Percentiles rank a stretch among this genome's conserved stretches.
These are phyloP conservation scores for Syncephalastrum monosporum DNA, from an alignment of 371 early-diverging fungal genomes.

Conservation along the genomic window DNA sequence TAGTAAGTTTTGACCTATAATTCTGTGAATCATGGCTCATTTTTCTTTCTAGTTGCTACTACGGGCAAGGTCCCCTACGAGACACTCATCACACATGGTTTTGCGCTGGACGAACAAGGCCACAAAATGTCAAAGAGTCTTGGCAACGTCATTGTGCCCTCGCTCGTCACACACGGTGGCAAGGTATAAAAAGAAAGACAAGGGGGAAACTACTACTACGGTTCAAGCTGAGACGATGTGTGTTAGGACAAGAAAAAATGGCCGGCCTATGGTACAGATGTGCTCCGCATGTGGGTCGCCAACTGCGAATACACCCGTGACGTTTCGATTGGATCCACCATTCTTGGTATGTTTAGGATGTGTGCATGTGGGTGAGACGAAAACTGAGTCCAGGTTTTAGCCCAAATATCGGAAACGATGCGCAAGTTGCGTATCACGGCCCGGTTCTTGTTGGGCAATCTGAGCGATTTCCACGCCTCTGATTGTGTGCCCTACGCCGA, in stretches of 20 bases:
- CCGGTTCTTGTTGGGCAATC: conserved; percentile 81
- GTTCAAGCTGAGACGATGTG: background rate
- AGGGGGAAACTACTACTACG: background rate
- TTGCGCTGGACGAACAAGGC: conserved; percentile 87
- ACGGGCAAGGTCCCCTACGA: conserved; percentile 80
- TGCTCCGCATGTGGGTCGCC: conserved; percentile 83
- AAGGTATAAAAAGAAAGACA: conserved; percentile 33
- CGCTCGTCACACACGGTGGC: conserved; percentile 68
- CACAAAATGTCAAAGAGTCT: conserved; percentile 95
- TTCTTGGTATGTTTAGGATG: conserved; percentile 46
- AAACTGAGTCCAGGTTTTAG: conserved; percentile 12
- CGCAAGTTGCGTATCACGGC: conserved; percentile 81
- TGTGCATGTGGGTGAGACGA: no score
- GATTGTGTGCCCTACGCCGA: conserved; percentile 55
- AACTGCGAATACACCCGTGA: conserved; percentile 83
- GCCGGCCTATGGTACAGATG: conserved; percentile 86
- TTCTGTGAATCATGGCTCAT: no score
- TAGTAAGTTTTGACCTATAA: conserved; percentile 22
- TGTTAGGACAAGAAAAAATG: conserved; percentile 57
- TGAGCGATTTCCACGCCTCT: conserved; percentile 59
- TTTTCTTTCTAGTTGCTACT: conserved; percentile 55
- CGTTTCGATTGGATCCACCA: conserved; percentile 69
- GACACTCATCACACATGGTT: conserved; percentile 90
- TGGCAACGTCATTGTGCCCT: conserved; percentile 88
- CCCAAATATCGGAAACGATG: conserved; percentile 64